phyloP scores from a whole-genome alignment of 148 eudicot species.

The Rheum nobile region DNA sequence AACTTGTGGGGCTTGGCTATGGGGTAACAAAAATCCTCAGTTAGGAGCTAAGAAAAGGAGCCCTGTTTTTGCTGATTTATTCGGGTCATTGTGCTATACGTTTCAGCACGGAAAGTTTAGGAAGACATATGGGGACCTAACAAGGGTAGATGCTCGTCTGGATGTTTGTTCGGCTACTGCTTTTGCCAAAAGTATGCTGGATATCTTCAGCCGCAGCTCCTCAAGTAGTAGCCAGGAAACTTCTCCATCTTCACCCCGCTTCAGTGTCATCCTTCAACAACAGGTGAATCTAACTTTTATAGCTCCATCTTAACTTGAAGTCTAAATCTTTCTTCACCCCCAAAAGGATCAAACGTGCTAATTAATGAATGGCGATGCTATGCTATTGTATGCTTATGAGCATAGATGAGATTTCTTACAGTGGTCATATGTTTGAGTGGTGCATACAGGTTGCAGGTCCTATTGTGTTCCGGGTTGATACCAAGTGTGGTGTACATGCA shows the following conservation, averaged over 20 bases:
- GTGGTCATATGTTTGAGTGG: background rate
- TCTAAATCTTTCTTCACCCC: background rate
- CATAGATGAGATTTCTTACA: background rate
- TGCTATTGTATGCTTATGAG: background rate
- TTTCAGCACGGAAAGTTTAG: conserved; percentile 72
- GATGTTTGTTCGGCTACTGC: conserved; percentile 55
- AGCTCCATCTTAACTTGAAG: background rate
- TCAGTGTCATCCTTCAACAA: conserved; percentile 60
- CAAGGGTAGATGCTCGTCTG: conserved; percentile 71
- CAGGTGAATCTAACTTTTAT: conserved; percentile 36
- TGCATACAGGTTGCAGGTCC: conserved; percentile 61
- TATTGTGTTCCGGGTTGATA: conserved; percentile 56
- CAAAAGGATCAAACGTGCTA: background rate
- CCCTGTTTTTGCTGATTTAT: conserved; percentile 61
- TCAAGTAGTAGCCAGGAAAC: conserved; percentile 16
- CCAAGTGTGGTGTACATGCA: conserved; percentile 34
- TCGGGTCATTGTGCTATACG: conserved; percentile 66
- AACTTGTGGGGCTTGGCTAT: conserved; percentile 53
- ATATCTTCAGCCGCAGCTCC: conserved; percentile 19
- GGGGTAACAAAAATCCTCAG: conserved; percentile 22
- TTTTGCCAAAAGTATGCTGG: conserved; percentile 35
- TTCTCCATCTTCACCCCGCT: conserved; percentile 41
- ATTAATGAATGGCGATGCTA: background rate
- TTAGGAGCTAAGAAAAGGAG: conserved; percentile 23
- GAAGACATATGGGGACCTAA: conserved; percentile 45